phyloP scores from a whole-genome alignment of 2,329 filamentous ascomycete species.

The Lomentospora prolificans region DNA sequence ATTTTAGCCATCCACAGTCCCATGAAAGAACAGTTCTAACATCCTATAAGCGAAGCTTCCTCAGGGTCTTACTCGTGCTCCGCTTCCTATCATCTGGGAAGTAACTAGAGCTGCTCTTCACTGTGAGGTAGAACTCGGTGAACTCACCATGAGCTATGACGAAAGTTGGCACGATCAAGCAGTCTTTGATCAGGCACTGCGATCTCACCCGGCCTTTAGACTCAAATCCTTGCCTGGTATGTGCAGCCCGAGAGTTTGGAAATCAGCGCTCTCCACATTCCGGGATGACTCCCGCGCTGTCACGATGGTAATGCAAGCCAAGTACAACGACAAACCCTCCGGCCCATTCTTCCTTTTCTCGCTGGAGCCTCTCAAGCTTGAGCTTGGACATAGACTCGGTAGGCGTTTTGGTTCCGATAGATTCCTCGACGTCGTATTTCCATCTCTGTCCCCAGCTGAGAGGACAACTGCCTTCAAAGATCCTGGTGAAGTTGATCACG shows the following conservation, averaged over 20 bases:
- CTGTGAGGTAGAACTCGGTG: slow-evolving; percentile 30
- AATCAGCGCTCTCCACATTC: slow-evolving; percentile 28
- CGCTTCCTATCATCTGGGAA: slow-evolving; percentile 43
- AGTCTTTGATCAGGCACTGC: slow-evolving; percentile 31
- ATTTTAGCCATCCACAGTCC: background rate
- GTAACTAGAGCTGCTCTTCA: slow-evolving; percentile 35
- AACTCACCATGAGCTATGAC: slow-evolving; percentile 26
- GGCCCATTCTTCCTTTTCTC: slow-evolving; percentile 35
- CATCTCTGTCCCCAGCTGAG: slow-evolving; percentile 25
- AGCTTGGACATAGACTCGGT: slow-evolving; percentile 39
- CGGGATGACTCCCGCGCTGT: slow-evolving; percentile 26
- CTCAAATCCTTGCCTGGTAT: slow-evolving; percentile 38
- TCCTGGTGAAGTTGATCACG: background rate
- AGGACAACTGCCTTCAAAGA: slow-evolving; percentile 18
- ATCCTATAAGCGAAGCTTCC: slow-evolving; percentile 28
- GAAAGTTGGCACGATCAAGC: slow-evolving; percentile 33
- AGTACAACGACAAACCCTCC: slow-evolving; percentile 21
- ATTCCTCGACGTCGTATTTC: slow-evolving; percentile 46
- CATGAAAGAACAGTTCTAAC: background rate
- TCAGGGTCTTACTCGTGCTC: slow-evolving; percentile 28
- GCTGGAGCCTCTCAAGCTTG: slow-evolving; percentile 38
- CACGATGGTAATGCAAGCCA: slow-evolving; percentile 32
- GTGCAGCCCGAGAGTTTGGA: slow-evolving; percentile 35
- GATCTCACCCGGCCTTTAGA: slow-evolving; percentile 26
- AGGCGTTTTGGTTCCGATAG: slow-evolving; percentile 49